Base-by-base conservation (phyloP, 2,329 filamentous ascomycete genomes). In the Aureobasidium uvarum region DNA sequence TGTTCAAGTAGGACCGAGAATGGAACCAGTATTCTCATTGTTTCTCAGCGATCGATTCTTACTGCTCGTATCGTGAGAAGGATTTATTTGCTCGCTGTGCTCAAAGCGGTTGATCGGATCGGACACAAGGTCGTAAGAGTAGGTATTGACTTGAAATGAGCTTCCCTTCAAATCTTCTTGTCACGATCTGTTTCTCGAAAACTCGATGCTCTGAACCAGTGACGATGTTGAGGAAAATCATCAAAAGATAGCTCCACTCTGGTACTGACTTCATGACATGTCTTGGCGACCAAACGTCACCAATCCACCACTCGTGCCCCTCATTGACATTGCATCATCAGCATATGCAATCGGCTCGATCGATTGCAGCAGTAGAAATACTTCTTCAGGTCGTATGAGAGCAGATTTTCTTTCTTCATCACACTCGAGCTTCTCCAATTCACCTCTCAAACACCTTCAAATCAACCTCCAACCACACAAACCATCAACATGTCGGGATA, bases 401-500 rank as follows among this genome's bases (percentile, higher is more conserved):
- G 5, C 46, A 23, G 36, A 36, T 63, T 45, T 54, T 36, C 33
- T 54, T 63, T 54, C 60, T 45, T 63, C 45, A 62, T 46, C 56
- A 48, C 41, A 67, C 45, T 64, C 39, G 64, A 60, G 54, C 51
- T 43, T 63, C 64, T 43, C 43, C 63, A 60, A 67, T 59, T 51
- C 66, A 66, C 14, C 45, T 25, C 23, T 28, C 38, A 45, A 39
- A 33, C 55, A 31, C 62, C 75, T 25, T 25, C 25, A 25, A 25
- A 25, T 25, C 25, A 25, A 25, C 25, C 25, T 4, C 25, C 25
- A 25, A 25, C 25, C 25, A 25, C 25, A 25, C 59, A 52, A 54
- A 16, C 11, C 23, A 54, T 16, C 50, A 64, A 56, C 6, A 82
- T 81, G 79, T 81, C 81, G 51, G 76, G 75, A 71, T 77, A 78